Conservation (phyloP, 2,329 filamentous ascomycete species). For the Tricladium varicosporioides region DNA sequence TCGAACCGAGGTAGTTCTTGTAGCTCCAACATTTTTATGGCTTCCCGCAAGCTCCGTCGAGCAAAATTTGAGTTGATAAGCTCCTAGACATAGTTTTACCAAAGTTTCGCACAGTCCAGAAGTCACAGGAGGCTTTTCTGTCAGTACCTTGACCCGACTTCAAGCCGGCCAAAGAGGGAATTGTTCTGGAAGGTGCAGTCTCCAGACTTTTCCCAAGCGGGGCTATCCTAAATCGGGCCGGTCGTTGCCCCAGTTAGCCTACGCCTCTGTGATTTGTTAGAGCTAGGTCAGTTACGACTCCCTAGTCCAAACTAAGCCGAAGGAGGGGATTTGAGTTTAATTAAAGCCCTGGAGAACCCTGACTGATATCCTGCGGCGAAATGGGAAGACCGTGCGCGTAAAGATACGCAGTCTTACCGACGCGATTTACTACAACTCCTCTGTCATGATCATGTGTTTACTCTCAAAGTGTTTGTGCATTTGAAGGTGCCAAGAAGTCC, state of each 20-base stretch:
- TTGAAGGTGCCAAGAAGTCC: background rate
- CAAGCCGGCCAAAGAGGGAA: conserved; percentile 9
- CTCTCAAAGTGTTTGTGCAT: background rate
- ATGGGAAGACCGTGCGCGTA: background rate
- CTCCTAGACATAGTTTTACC: too few species aligned
- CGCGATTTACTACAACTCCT: background rate
- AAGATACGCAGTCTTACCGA: background rate
- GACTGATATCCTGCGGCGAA: too few species aligned
- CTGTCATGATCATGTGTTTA: background rate
- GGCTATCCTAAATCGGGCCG: background rate
- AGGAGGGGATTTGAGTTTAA: too few species aligned
- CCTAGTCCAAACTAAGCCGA: too few species aligned
- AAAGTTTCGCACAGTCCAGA: too few species aligned
- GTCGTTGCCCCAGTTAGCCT: too few species aligned
- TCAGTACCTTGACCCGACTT: too few species aligned
- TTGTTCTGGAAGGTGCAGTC: conserved; percentile 18
- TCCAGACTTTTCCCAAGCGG: background rate
- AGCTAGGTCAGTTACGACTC: too few species aligned
- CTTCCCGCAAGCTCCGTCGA: background rate
- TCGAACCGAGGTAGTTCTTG: background rate
- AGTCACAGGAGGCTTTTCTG: too few species aligned
- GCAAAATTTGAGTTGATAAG: too few species aligned
- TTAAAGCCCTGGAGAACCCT: too few species aligned
- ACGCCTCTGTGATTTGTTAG: too few species aligned
- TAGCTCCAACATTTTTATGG: background rate